Evolutionary conservation across 345 rosid species (phyloP), one percentile per base, ranked within the genome.

Genomic region (Pistacia integerrima): DNA sequence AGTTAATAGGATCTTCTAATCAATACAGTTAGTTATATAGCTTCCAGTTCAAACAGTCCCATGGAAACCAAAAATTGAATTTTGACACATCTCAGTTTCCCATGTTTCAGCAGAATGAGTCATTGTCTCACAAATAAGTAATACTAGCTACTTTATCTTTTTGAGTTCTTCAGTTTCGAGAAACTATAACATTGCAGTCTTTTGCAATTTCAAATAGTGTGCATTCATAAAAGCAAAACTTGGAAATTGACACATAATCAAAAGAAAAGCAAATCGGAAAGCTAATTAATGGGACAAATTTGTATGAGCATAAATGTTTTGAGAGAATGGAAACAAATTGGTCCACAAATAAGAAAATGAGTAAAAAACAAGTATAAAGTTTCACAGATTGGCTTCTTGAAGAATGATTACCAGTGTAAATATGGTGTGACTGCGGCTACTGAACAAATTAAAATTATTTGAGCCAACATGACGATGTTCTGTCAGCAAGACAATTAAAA

Each of bases 401-500:
- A 72, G 76, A 79, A 69, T 38, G 70, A 78, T 77, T 92, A 92
- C 99, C 95, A 97, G 83, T 18, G 98, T 94, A 77, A 97, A 97
- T 78, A 97, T 90, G 58, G 99, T 97, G 87, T 97, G 99, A 86
- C 99, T 97, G 85, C 99, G 89, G 88, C 99, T 97, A 73, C 99
- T 97, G 73, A 94, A 75, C 67, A 97, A 89, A 84, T 97, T 97
- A 85, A 92, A 97, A 83, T 97, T 97, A 87, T 97, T 97, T 72
- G 99, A 97, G 76, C 99, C 99, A 84, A 97, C 98, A 72, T 97
- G 99, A 72, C 99, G 99, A 85, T 97, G 99, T 74, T 97, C 99
- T 97, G 92, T 81, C 82, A 82, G 72, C 17, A 77, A 72, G 67
- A 84, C 65, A 72, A 76, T 46, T 41, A 72, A 67, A 67, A 77